Evolutionary conservation across 2,329 filamentous ascomycete genomes (phyloP).

Genomic region (Fusarium denticulatum): DNA sequence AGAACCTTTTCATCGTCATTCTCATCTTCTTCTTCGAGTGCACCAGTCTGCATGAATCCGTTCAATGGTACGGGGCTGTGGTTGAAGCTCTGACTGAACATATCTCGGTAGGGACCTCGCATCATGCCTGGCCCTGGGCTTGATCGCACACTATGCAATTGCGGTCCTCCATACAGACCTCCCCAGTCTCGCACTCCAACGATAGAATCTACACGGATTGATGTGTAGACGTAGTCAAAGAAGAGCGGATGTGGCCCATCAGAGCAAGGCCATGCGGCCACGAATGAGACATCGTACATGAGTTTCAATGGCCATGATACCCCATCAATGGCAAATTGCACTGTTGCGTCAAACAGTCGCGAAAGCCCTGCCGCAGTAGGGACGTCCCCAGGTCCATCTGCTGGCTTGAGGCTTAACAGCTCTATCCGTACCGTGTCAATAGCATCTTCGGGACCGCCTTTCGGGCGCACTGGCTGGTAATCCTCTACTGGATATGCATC

Average conservation of each 20-base stretch:
- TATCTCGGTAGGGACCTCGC: constrained; percentile 40
- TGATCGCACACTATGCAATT: constrained; percentile 47
- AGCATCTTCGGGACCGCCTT: constrained; percentile 63
- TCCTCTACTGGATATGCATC: constrained; percentile 72
- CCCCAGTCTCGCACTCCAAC: constrained; percentile 75
- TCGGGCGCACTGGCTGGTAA: constrained; percentile 69
- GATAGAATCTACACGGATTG: constrained; percentile 71
- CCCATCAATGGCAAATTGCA: constrained; percentile 72
- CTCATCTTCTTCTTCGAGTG: constrained; percentile 50
- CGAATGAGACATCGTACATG: constrained; percentile 72
- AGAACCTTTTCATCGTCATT: constrained; percentile 73
- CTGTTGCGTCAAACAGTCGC: constrained; percentile 66
- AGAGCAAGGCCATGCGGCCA: constrained; percentile 72
- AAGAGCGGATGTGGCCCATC: constrained; percentile 75
- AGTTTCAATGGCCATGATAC: constrained; percentile 71
- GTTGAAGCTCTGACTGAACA: constrained; percentile 39
- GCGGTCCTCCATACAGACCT: constrained; percentile 50
- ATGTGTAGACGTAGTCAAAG: constrained; percentile 73
- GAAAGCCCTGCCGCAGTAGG: constrained; percentile 48
- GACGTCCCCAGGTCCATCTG: constrained; percentile 43
- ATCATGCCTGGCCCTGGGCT: constrained; percentile 48
- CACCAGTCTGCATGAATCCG: constrained; percentile 28
- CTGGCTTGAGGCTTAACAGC: constrained; percentile 67
- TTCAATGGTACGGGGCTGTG: constrained; percentile 24
- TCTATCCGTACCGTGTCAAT: constrained; percentile 76